These are phyloP conservation scores for Ustilago vetiveriae DNA, from an alignment of 1,284 basidiomycete genomes.

Conservation along the genomic window DNA sequence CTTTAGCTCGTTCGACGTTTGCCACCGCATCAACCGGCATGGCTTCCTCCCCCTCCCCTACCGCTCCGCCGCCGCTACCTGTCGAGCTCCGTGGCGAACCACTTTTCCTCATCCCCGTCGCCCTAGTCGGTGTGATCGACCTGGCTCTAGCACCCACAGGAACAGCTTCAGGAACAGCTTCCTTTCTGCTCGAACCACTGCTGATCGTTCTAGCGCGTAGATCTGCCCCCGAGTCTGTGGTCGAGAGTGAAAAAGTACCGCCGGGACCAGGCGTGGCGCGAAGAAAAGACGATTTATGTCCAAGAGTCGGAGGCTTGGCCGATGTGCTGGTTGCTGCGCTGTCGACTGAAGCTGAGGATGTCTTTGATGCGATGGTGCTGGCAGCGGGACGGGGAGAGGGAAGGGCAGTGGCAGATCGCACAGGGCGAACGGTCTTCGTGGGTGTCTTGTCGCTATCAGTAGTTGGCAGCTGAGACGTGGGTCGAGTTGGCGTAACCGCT, in stretches of 20 bases:
- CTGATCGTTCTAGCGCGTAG: conserved; percentile 18
- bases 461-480: conserved; percentile 1
- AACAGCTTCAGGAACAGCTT: too few species aligned
- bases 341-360: conserved; percentile 9
- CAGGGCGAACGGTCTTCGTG: conserved; percentile 13
- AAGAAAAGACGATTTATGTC: conserved; percentile 33
- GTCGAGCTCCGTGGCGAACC: not conserved
- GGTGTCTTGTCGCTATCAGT: conserved; percentile 23
- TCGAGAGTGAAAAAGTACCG: conserved; percentile 33
- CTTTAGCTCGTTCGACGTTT: conserved; percentile 7
- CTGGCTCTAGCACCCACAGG: not conserved
- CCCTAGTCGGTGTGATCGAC: conserved; percentile 8
- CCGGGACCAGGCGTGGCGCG: conserved; percentile 48
- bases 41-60: not conserved
- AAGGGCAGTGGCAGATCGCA: conserved; percentile 14
- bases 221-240: conserved; percentile 17
- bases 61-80: not conserved
- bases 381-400: not conserved
- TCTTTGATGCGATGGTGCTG: not conserved
- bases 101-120: not conserved
- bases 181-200: not conserved
- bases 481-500: conserved; percentile 1
- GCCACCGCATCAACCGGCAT: conserved; percentile 18
- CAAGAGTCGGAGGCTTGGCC: not conserved
- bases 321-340: not conserved